These are phyloP conservation scores for Bacidia gigantensis DNA, from an alignment of 495 filamentous ascomycete species.

Conservation along the genomic window DNA sequence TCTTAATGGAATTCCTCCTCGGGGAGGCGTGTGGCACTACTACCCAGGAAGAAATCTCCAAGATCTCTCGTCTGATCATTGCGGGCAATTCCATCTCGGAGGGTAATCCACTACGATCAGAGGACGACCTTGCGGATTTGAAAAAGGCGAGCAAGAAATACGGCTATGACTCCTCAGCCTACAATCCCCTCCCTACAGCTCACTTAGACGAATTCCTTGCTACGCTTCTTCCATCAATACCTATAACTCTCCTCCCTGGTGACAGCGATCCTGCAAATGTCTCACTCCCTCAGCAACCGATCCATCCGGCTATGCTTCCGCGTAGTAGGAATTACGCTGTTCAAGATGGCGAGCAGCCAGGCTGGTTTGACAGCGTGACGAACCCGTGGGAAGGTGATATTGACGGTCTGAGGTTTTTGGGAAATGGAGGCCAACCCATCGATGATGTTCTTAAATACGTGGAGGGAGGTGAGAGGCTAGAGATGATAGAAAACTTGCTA, in stretches of 20 bases:
- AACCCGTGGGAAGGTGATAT: slow-evolving; percentile 88
- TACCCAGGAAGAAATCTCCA: slow-evolving; percentile 42
- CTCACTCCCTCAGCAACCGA: slow-evolving; percentile 65
- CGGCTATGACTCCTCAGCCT: slow-evolving; percentile 79
- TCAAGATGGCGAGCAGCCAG: slow-evolving; percentile 36
- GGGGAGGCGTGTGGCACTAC: slow-evolving; percentile 57
- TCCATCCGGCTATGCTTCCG: slow-evolving; percentile 74
- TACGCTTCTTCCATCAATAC: slow-evolving; percentile 64
- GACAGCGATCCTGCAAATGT: slow-evolving; percentile 66
- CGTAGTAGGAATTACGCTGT: slow-evolving; percentile 50
- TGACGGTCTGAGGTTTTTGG: slow-evolving; percentile 74
- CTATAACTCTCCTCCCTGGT: slow-evolving; percentile 69
- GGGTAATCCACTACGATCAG: slow-evolving; percentile 27
- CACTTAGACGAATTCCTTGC: slow-evolving; percentile 74
- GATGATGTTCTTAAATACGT: slow-evolving; percentile 91
- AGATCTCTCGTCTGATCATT: slow-evolving; percentile 76
- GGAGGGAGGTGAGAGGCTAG: slow-evolving; percentile 51
- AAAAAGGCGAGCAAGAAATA: slow-evolving; percentile 61
- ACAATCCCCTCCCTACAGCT: slow-evolving; percentile 71
- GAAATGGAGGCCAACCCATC: slow-evolving; percentile 78
- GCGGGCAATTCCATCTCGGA: slow-evolving; percentile 73
- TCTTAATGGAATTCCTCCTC: slow-evolving; percentile 76
- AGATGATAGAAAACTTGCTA: slow-evolving; percentile 83
- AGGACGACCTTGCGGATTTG: slow-evolving; percentile 37
- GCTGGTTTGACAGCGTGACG: slow-evolving; percentile 81